Evolutionary conservation across 2,329 filamentous ascomycete species (phyloP).

Genomic region (Xylaria sp.): DNA sequence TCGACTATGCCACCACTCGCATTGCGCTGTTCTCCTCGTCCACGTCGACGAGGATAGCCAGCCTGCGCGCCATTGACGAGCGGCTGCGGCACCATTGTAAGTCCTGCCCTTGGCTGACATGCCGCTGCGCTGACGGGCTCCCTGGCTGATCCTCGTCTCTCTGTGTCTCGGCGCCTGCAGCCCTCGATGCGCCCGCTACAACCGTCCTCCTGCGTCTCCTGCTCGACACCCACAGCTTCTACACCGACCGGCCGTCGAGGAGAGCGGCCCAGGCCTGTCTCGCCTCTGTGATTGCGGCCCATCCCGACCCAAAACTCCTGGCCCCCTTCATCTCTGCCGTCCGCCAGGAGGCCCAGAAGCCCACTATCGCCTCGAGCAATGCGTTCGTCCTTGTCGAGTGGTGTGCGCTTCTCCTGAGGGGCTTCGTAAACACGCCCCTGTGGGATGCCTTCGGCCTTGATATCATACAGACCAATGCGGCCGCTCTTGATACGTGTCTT

Average conservation of each 20-base stretch:
- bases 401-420: constrained; percentile 82
- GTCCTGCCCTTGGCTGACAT: constrained; percentile 31
- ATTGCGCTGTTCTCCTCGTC: constrained; percentile 70
- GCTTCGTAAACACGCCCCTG: constrained; percentile 68
- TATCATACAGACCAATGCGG: constrained; percentile 75
- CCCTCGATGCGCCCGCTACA: constrained; percentile 61
- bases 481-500: constrained; percentile 81
- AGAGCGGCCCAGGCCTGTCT: constrained; percentile 86
- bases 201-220: constrained; percentile 74
- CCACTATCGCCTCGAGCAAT: constrained; percentile 79
- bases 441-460: constrained; percentile 75
- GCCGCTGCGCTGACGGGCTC: neutral
- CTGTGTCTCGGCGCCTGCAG: constrained; percentile 47
- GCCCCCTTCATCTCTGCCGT: constrained; percentile 74
- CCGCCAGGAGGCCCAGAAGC: constrained; percentile 78
- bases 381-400: constrained; percentile 93
- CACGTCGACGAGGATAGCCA: constrained; percentile 64
- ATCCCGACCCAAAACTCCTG: constrained; percentile 67
- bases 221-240: constrained; percentile 88
- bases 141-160: constrained; percentile 22
- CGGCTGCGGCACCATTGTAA: constrained; percentile 66
- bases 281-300: constrained; percentile 69
- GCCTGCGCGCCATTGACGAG: constrained; percentile 67
- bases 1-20: constrained; percentile 63
- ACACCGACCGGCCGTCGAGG: constrained; percentile 85